A percentile compares a stretch with the other conserved stretches of the same genome.
Conservation (phyloP, 2,329 filamentous ascomycete genomes). For the Cladosporium sp. region DNA sequence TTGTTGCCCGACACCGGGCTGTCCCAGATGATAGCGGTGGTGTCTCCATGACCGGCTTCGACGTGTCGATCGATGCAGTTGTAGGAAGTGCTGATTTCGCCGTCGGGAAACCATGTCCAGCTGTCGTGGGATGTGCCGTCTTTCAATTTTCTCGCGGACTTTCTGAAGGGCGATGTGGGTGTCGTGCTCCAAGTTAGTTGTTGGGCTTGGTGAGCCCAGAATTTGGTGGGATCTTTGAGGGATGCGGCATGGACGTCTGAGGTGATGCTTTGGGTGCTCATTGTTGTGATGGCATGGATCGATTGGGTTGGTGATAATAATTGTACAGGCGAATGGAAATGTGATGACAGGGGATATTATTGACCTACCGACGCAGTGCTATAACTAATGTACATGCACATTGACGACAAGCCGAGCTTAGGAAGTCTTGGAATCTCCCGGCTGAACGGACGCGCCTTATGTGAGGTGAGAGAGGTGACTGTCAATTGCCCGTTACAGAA, state of each 20-base stretch:
- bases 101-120: slow-evolving; percentile 88
- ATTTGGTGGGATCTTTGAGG: slow-evolving; percentile 31
- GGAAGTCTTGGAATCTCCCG: background rate
- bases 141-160: slow-evolving; percentile 58
- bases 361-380: background rate
- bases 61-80: slow-evolving; percentile 91
- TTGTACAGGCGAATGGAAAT: background rate
- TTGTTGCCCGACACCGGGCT: slow-evolving; percentile 75
- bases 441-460: slow-evolving; percentile 4
- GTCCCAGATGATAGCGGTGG: slow-evolving; percentile 78
- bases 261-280: slow-evolving; percentile 26
- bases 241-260: slow-evolving; percentile 32
- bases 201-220: slow-evolving; percentile 48
- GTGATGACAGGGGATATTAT: background rate
- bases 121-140: slow-evolving; percentile 62
- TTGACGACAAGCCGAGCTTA: slow-evolving; percentile 9
- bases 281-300: background rate
- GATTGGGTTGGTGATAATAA: background rate
- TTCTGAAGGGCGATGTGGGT: slow-evolving; percentile 59
- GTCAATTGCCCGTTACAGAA: too few species aligned
- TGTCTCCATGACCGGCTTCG: slow-evolving; percentile 66
- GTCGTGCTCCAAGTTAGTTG: slow-evolving; percentile 76
- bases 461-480: too few species aligned
- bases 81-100: slow-evolving; percentile 84
- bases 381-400: background rate